These are phyloP conservation scores for Malassezia psittaci DNA, from an alignment of 1,284 basidiomycete species.

Conservation along the genomic window DNA sequence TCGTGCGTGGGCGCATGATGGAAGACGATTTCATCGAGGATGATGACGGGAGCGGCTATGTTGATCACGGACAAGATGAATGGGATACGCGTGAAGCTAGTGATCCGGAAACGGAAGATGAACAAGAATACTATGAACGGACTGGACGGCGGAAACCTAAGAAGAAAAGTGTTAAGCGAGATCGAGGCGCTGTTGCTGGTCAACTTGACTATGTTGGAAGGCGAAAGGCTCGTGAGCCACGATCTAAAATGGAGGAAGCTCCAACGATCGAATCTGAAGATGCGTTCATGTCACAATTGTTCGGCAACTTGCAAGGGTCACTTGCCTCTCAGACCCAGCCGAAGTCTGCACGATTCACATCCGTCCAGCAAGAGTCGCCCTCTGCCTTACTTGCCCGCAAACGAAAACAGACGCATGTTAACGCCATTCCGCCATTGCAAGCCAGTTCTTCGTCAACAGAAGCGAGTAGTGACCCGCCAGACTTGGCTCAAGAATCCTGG, in stretches of 20 bases:
- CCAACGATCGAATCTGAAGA: slow-evolving; percentile 39
- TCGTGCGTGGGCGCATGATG: slow-evolving; percentile 75
- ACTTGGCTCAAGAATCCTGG: not conserved
- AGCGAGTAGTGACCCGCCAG: slow-evolving; percentile 20
- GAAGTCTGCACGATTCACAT: not conserved
- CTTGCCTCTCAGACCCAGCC: slow-evolving; percentile 21
- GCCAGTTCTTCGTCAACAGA: slow-evolving; percentile 14
- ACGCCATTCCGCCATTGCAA: slow-evolving; percentile 6
- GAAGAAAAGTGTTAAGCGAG: slow-evolving; percentile 31
- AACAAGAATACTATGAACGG: slow-evolving; percentile 41
- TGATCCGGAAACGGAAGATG: slow-evolving; percentile 37
- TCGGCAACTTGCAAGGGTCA: slow-evolving; percentile 28
- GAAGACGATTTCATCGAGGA: slow-evolving; percentile 83
- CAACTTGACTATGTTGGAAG: slow-evolving; percentile 15
- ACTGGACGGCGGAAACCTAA: slow-evolving; percentile 43
- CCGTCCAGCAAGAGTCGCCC: slow-evolving; percentile 18
- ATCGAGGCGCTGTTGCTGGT: slow-evolving; percentile 12
- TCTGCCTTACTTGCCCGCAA: slow-evolving; percentile 20
- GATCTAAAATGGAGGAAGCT: slow-evolving; percentile 3
- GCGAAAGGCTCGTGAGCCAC: not conserved
- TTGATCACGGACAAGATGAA: slow-evolving; percentile 92
- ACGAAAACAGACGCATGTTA: slow-evolving; percentile 16
- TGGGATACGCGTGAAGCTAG: slow-evolving; percentile 54
- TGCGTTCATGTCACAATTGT: slow-evolving; percentile 43
- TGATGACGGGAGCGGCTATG: slow-evolving; percentile 82